Evolutionary conservation across 2,329 filamentous ascomycete genomes (phyloP).

Genomic region (Aspergillus ibericus): DNA sequence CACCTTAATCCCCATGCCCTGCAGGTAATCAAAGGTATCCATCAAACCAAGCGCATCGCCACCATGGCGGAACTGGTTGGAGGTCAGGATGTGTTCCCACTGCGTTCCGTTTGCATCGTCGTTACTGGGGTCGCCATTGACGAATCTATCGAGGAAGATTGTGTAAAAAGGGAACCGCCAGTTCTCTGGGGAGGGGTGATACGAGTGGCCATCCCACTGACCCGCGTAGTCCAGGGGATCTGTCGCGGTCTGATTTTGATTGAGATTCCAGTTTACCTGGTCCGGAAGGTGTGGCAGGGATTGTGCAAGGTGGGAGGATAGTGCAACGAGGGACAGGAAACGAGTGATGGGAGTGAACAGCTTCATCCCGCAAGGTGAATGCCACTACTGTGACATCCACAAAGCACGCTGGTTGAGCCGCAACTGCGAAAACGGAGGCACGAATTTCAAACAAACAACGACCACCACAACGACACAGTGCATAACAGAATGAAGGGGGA

Average conservation of each 20-base stretch:
- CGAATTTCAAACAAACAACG: background rate
- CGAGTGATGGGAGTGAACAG: background rate
- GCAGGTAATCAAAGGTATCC: slow-evolving; percentile 62
- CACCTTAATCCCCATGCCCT: slow-evolving; percentile 63
- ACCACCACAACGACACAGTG: background rate
- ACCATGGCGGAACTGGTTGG: slow-evolving; percentile 62
- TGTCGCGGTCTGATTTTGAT: slow-evolving; percentile 56
- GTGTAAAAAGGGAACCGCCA: slow-evolving; percentile 67
- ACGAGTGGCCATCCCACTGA: slow-evolving; percentile 52
- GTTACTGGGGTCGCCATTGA: slow-evolving; percentile 63
- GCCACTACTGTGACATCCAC: slow-evolving; percentile 7
- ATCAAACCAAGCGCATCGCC: slow-evolving; percentile 59
- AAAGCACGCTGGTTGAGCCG: background rate
- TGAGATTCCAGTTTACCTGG: slow-evolving; percentile 56
- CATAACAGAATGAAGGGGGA: background rate
- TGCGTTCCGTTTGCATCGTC: slow-evolving; percentile 61
- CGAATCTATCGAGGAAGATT: slow-evolving; percentile 62
- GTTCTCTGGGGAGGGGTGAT: slow-evolving; percentile 56
- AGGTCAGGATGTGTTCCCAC: slow-evolving; percentile 60
- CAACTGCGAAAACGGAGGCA: background rate
- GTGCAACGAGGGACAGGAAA: background rate
- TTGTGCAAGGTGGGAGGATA: background rate
- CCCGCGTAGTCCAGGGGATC: slow-evolving; percentile 59
- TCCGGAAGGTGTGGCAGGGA: slow-evolving; percentile 1
- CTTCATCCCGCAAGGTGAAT: slow-evolving; percentile 7